Evolutionary conservation across 2,329 filamentous ascomycete species (phyloP), one percentile per base, ranked within the genome.

Genomic region (Trichoderma gracile): DNA sequence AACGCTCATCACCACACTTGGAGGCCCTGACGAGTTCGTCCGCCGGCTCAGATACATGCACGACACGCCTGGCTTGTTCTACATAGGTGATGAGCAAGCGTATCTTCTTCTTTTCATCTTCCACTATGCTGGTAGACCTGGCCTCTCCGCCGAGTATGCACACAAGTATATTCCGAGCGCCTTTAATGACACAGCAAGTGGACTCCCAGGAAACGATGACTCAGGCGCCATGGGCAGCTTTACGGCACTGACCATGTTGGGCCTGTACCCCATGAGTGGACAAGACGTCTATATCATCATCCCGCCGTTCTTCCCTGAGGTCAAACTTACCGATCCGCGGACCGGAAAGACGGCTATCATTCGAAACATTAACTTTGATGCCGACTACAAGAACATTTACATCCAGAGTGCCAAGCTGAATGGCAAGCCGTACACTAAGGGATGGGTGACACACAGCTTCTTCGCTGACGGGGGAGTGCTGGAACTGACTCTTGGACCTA

Each of bases 61-160:
- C 73, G 80, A 85, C 64, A 86, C 84, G 0, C 68, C 69, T 7
- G 87, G 87, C 0, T 80, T 91, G 7, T 79, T 89, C 27, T 90
- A 92, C 73, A 82, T 92, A 49, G 89, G 89, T 25, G 85, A 92
- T 69, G 82, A 85, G 71, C 82, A 82, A 70, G 78, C 78, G 1
- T 84, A 83, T 70, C 72, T 85, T 8, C 78, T 81, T 45, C 75
- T 83, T 14, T 84, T 80, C 70, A 80, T 83, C 67, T 84, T 83
- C 77, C 89, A 92, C 75, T 91, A 90, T 70, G 84, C 82, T 1
- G 87, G 85, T 0, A 83, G 88, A 0, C 89, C 89, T 0, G 89
- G 78, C 0, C 75, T 83, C 33, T 84, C 81, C 23, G 75, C 80
- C 19, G 75, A 79, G 66, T 85, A 85, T 68, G 80, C 82, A 0